phyloP scores from a whole-genome alignment of 352 stramenopile species.

The Aphanomyces astaci region DNA sequence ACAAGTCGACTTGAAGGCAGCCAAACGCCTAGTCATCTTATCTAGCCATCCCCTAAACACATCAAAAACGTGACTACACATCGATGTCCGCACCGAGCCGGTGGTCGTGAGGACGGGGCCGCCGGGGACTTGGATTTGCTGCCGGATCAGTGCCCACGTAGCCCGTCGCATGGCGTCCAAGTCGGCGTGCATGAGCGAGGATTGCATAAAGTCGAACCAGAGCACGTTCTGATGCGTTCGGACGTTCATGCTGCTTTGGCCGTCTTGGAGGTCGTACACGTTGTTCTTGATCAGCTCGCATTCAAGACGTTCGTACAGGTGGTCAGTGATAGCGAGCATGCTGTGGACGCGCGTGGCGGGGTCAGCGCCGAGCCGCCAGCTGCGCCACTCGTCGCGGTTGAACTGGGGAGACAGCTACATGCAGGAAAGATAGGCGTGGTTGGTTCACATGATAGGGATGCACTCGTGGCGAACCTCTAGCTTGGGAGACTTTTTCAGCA shows the following conservation, averaged over 20 bases:
- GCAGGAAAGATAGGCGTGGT: background rate
- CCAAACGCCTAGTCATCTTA: too few species aligned
- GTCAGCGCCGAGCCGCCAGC: constrained; percentile 6
- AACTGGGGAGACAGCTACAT: constrained; percentile 8
- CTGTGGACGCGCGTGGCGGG: background rate
- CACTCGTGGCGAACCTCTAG: constrained; percentile 8
- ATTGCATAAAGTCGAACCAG: constrained; percentile 23
- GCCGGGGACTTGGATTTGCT: background rate
- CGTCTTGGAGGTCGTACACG: constrained; percentile 19
- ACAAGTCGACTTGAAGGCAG: too few species aligned
- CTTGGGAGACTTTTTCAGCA: constrained; percentile 16
- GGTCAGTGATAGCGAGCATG: constrained; percentile 6
- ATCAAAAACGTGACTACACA: too few species aligned
- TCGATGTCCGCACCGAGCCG: background rate
- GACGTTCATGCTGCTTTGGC: background rate
- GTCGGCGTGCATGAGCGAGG: background rate
- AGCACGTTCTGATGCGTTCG: constrained; percentile 13
- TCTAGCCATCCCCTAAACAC: too few species aligned
- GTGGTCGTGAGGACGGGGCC: background rate
- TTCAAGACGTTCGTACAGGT: constrained; percentile 13
- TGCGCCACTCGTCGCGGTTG: constrained; percentile 12
- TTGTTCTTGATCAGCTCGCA: constrained; percentile 18
- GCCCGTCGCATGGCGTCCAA: background rate
- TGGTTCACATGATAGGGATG: background rate
- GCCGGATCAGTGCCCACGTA: background rate